A percentile compares a stretch with the other conserved stretches of the same genome.
phyloP scores from a whole-genome alignment of 2,329 filamentous ascomycete genomes.

The Colletotrichum cereale region DNA sequence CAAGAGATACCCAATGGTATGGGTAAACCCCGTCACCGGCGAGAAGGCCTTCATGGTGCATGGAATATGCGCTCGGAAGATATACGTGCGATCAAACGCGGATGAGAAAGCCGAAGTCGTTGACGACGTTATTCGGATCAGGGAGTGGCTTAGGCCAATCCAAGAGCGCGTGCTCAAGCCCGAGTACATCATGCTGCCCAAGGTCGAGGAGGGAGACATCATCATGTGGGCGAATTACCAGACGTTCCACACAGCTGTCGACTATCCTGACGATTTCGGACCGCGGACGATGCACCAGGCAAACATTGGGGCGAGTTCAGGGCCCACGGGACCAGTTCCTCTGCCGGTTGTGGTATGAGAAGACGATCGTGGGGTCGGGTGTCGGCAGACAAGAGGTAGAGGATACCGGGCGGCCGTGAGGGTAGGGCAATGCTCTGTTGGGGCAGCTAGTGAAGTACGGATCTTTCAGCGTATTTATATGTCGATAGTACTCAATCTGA shows the following conservation, averaged over 20 bases:
- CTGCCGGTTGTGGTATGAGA: conserved; percentile 3
- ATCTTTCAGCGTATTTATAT: background rate
- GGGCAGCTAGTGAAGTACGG: background rate
- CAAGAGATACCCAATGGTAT: conserved; percentile 60
- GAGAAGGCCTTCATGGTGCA: conserved; percentile 59
- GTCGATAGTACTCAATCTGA: background rate
- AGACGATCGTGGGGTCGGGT: background rate
- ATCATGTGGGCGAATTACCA: conserved; percentile 59
- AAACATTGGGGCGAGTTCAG: conserved; percentile 52
- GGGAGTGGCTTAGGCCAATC: conserved; percentile 50
- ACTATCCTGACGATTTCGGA: conserved; percentile 54
- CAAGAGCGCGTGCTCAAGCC: conserved; percentile 56
- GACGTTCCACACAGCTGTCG: conserved; percentile 57
- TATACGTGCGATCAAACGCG: conserved; percentile 52
- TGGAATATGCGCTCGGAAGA: conserved; percentile 53
- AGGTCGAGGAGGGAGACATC: conserved; percentile 57
- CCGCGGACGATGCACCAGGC: conserved; percentile 60
- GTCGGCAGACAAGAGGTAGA: background rate
- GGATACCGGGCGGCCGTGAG: background rate
- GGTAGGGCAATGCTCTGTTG: background rate
- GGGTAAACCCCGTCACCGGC: conserved; percentile 57
- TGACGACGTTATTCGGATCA: conserved; percentile 54
- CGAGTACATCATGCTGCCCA: conserved; percentile 57
- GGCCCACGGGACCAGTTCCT: conserved; percentile 22
- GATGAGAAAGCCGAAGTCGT: conserved; percentile 51